Evolutionary conservation across 768 basidiomycete genomes (phyloP).

Genomic region (Tremella yokohamensis): DNA sequence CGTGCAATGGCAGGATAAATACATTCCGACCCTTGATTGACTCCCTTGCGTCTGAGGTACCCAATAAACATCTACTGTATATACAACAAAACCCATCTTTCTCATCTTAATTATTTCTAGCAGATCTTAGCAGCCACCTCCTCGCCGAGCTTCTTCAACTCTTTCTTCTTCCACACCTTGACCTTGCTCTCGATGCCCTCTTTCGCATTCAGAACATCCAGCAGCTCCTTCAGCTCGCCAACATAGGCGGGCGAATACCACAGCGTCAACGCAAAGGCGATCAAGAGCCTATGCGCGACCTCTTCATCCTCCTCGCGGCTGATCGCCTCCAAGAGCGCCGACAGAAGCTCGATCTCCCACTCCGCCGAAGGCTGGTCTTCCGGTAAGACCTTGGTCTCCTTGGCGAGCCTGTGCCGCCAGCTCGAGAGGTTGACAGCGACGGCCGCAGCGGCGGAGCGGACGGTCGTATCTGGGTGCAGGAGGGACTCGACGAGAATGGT

Average conservation of each 20-base stretch:
- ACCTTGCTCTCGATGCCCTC: constrained; percentile 54
- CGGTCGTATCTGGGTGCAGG: constrained; percentile 63
- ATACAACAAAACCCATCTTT: neutral
- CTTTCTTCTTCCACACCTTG: constrained; percentile 62
- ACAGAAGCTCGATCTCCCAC: constrained; percentile 79
- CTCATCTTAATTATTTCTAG: constrained; percentile 1
- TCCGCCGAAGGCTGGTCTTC: constrained; percentile 64
- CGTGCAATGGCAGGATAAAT: too few relatives aligned
- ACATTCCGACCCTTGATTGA: too few relatives aligned
- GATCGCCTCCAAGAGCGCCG: constrained; percentile 77
- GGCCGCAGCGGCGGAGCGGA: constrained; percentile 77
- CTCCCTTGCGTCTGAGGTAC: too few relatives aligned
- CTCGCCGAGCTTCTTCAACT: constrained; percentile 62
- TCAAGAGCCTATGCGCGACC: constrained; percentile 78
- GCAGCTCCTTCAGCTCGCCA: constrained; percentile 57
- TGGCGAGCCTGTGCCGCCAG: constrained; percentile 62
- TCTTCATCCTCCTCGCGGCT: constrained; percentile 73
- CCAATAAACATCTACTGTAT: too few relatives aligned
- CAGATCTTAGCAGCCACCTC: constrained; percentile 53
- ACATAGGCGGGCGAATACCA: constrained; percentile 70
- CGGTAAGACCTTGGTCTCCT: constrained; percentile 52
- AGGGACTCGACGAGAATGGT: constrained; percentile 64
- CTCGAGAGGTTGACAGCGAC: constrained; percentile 72
- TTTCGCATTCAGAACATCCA: constrained; percentile 68
- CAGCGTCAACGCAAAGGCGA: constrained; percentile 71